Percentiles rank a stretch among this genome's conserved stretches.
Evolutionary conservation across 108 stramenopile genomes (phyloP).

Genomic region (Ochromonas danica): DNA sequence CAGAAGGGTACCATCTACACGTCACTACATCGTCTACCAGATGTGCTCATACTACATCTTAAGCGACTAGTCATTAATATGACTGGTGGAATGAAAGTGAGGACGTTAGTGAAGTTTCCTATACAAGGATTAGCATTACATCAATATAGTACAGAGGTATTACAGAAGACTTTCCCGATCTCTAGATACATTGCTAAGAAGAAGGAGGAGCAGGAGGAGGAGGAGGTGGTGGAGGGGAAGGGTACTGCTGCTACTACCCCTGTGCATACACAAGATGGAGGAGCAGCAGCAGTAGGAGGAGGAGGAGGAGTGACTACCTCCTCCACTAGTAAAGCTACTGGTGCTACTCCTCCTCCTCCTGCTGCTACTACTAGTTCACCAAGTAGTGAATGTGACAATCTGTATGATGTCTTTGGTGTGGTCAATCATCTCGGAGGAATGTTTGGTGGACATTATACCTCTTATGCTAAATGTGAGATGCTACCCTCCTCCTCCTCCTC

Average conservation of each 20-base stretch:
- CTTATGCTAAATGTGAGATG: constrained; percentile 65
- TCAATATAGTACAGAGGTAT: constrained; percentile 68
- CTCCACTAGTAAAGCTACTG: too few relatives aligned
- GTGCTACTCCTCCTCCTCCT: background rate
- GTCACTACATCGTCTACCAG: constrained; percentile 82
- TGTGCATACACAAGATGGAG: too few relatives aligned
- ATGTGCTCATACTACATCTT: constrained; percentile 81
- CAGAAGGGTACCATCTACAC: constrained; percentile 70
- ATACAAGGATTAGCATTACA: constrained; percentile 78
- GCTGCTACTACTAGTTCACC: background rate
- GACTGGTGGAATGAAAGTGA: constrained; percentile 87
- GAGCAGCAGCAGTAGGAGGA: constrained; percentile 4
- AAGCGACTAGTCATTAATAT: constrained; percentile 89
- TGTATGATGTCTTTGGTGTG: constrained; percentile 86
- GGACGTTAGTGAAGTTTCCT: constrained; percentile 87
- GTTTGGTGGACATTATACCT: constrained; percentile 95
- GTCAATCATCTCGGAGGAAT: constrained; percentile 92
- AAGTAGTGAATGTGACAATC: constrained; percentile 54
- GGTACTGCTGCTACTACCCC: too few relatives aligned
- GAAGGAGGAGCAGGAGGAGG: too few relatives aligned
- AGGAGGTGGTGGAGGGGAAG: too few relatives aligned
- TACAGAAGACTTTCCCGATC: too few relatives aligned
- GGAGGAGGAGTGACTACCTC: too few relatives aligned
- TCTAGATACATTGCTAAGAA: too few relatives aligned
- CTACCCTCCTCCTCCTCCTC: background rate